Evolutionary conservation across 2,329 filamentous ascomycete species (phyloP).

Genomic region (Pleomassaria siparia): DNA sequence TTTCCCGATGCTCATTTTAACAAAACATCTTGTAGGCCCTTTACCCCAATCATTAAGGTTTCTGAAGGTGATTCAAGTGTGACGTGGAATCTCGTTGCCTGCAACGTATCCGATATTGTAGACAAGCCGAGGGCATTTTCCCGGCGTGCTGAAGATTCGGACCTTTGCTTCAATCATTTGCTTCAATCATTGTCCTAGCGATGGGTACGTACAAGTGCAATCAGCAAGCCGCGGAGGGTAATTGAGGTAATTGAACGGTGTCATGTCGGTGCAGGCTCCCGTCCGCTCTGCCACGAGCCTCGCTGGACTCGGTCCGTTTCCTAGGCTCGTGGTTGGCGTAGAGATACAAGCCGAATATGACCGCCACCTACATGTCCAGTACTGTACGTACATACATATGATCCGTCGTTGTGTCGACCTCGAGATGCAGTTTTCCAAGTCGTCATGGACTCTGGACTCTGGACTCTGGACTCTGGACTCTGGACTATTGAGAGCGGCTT

Average conservation of each 20-base stretch:
- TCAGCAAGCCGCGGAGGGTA: no score
- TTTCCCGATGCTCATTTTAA: slow-evolving; percentile 69
- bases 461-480: not conserved
- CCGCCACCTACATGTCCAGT: no score
- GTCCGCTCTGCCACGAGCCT: no score
- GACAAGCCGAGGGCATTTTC: slow-evolving; percentile 50
- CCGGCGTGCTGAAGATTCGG: slow-evolving; percentile 45
- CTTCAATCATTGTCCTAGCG: slow-evolving; percentile 37
- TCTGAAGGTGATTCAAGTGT: slow-evolving; percentile 64
- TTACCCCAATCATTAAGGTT: slow-evolving; percentile 67
- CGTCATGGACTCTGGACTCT: no score
- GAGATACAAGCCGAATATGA: no score
- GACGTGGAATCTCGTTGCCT: slow-evolving; percentile 53
- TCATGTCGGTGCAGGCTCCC: no score
- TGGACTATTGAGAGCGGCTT: not conserved
- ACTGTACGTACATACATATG: no score
- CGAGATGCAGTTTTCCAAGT: not conserved
- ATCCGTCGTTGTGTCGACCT: no score
- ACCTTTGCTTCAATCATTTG: slow-evolving; percentile 45
- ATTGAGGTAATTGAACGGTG: no score
- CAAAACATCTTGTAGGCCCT: slow-evolving; percentile 65
- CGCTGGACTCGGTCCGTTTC: no score
- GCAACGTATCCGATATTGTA: slow-evolving; percentile 46
- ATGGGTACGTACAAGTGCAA: slow-evolving; percentile 26
- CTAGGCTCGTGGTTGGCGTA: no score